Base-by-base conservation (phyloP, 2,329 filamentous ascomycete species). In the Coniochaeta sp. region DNA sequence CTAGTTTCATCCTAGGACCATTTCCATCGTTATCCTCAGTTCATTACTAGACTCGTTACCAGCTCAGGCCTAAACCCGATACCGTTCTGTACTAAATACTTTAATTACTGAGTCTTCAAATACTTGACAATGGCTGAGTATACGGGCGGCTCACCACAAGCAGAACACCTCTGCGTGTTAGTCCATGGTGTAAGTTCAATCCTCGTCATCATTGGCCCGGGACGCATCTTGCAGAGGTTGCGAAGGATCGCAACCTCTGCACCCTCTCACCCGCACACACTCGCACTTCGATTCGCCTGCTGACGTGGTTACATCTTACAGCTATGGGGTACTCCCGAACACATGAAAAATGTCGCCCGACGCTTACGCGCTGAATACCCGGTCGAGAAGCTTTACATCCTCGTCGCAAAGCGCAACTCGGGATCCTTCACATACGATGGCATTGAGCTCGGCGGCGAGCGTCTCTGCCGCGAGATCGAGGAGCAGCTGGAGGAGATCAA, bases 311-410 rank as follows among this genome's bases (percentile, higher is more conserved):
- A 77, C 40, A 34, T 22, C 6, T 1, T 17, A 12, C 65, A 90
- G 75, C 80, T 93, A 65, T 93, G 90, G 90, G 90, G 90, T 22
- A 90, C 91, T 64, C 90, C 90, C 1, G 78, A 79, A 56, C 89
- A 95, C 72, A 83, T 93, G 74, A 79, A 79, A 62, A 86, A 83
- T 60, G 78, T 93, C 62, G 87, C 87, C 61, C 85, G 86, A 63
- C 79, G 82, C 9, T 75, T 95, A 8, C 83, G 86, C 63, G 80
- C 81, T 28, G 77, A 82, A 62, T 80, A 89, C 68, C 71, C 85
- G 1, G 78, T 82, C 64, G 86, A 90, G 62, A 75, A 82, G 64
- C 76, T 93, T 22, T 83, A 91, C 69, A 81, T 93, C 31, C 79
- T 93, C 14, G 80, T 90, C 8, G 84, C 86, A 3, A 88, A 89